Conservation (phyloP, 2,329 filamentous ascomycete genomes). For the Pseudogymnoascus verrucosus region DNA sequence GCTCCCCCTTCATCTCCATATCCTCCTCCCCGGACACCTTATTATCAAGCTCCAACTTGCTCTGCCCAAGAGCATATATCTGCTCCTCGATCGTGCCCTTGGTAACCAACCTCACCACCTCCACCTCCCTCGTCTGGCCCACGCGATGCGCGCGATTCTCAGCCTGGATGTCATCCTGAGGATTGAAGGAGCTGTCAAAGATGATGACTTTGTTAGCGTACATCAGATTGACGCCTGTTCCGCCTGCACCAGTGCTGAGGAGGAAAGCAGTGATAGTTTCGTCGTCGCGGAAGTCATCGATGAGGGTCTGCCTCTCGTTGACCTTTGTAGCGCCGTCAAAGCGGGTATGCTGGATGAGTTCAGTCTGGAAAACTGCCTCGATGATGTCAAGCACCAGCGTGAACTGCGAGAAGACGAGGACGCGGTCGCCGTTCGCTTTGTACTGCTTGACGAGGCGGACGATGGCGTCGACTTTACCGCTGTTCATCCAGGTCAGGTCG, state of each 20-base stretch:
- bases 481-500: constrained; percentile 47
- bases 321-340: constrained; percentile 81
- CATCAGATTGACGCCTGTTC: constrained; percentile 94
- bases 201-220: constrained; percentile 97
- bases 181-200: constrained; percentile 95
- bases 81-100: constrained; percentile 83
- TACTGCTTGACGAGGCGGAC: constrained; percentile 66
- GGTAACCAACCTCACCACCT: constrained; percentile 79
- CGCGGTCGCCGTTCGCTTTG: constrained; percentile 72
- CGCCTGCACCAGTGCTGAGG: constrained; percentile 85
- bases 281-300: constrained; percentile 77
- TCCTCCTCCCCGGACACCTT: constrained; percentile 53
- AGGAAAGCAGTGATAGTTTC: constrained; percentile 79
- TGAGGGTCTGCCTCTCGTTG: constrained; percentile 73
- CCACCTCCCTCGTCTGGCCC: constrained; percentile 82
- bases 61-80: constrained; percentile 82
- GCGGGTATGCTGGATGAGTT: constrained; percentile 70
- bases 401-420: constrained; percentile 90
- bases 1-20: constrained; percentile 40
- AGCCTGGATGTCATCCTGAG: constrained; percentile 95
- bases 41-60: constrained; percentile 84
- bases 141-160: constrained; percentile 95
- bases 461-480: constrained; percentile 80
- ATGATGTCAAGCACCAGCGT: constrained; percentile 86
- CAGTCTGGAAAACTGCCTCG: constrained; percentile 67